phyloP scores from a whole-genome alignment of 2,329 filamentous ascomycete genomes.

The Phyllosticta ampelicida region DNA sequence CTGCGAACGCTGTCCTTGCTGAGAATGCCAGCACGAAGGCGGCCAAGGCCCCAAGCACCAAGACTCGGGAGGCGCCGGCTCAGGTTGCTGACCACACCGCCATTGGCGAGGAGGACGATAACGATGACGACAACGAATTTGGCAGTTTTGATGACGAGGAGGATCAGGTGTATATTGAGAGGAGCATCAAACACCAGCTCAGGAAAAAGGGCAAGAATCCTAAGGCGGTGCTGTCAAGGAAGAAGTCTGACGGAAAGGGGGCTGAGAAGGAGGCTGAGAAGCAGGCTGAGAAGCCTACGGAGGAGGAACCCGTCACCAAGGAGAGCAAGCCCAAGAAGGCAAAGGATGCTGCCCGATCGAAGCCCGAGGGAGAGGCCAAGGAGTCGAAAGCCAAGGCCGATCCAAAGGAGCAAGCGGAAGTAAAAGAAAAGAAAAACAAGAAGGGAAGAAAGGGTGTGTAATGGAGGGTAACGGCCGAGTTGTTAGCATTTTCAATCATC shows the following conservation, averaged over 20 bases:
- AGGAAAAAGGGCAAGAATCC: slow-evolving; percentile 40
- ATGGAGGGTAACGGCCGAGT: neutral
- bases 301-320: slow-evolving; percentile 13
- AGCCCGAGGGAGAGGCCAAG: slow-evolving; percentile 12
- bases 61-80: slow-evolving; percentile 23
- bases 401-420: slow-evolving; percentile 14
- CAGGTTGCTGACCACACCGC: slow-evolving; percentile 57
- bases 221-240: slow-evolving; percentile 21
- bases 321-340: slow-evolving; percentile 15
- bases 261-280: slow-evolving; percentile 12
- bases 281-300: slow-evolving; percentile 10
- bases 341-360: slow-evolving; percentile 2
- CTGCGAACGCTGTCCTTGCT: slow-evolving; percentile 42
- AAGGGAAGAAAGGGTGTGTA: slow-evolving; percentile 9
- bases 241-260: neutral
- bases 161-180: slow-evolving; percentile 37
- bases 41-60: slow-evolving; percentile 28
- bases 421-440: slow-evolving; percentile 15
- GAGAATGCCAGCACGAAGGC: slow-evolving; percentile 19
- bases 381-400: slow-evolving; percentile 12
- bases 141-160: slow-evolving; percentile 42
- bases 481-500: neutral
- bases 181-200: slow-evolving; percentile 31
- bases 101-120: slow-evolving; percentile 26
- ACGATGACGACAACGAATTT: slow-evolving; percentile 31